phyloP scores from a whole-genome alignment of 2,329 filamentous ascomycete species.

The Diaporthe batatas region DNA sequence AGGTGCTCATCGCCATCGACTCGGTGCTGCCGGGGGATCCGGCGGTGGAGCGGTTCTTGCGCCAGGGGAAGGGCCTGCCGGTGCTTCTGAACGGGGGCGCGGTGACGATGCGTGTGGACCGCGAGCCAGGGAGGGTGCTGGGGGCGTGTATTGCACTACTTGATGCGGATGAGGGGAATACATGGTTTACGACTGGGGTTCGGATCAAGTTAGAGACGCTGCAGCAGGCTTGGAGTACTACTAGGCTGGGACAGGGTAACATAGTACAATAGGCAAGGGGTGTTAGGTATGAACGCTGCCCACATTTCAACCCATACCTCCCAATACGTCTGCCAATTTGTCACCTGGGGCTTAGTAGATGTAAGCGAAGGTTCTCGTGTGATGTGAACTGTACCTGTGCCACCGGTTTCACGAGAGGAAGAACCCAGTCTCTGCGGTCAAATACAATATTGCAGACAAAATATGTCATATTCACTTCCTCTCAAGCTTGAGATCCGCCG shows the following conservation, averaged over 20 bases:
- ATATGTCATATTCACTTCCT: no score
- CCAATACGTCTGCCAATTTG: no score
- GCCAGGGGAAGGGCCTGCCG: conserved; percentile 2
- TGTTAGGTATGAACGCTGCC: no score
- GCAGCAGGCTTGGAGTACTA: not conserved
- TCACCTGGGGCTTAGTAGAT: no score
- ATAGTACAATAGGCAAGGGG: no score
- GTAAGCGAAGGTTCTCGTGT: no score
- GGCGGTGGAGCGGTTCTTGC: not conserved
- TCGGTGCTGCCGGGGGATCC: conserved; percentile 1
- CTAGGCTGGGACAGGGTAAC: not conserved
- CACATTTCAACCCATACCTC: no score
- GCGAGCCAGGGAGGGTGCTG: conserved; percentile 2
- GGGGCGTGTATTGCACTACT: not conserved
- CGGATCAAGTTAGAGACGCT: conserved; percentile 10
- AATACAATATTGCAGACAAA: no score
- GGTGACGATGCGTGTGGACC: not conserved
- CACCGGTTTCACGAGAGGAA: no score
- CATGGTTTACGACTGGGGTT: not conserved
- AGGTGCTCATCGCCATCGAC: not conserved
- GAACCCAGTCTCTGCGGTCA: no score
- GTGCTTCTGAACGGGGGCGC: not conserved
- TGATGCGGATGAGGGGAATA: not conserved
- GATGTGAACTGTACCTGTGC: no score
- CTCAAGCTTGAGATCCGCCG: no score